These are phyloP conservation scores for Leptographium wingfieldii DNA, from an alignment of 2,329 filamentous ascomycete genomes.

Conservation along the genomic window DNA sequence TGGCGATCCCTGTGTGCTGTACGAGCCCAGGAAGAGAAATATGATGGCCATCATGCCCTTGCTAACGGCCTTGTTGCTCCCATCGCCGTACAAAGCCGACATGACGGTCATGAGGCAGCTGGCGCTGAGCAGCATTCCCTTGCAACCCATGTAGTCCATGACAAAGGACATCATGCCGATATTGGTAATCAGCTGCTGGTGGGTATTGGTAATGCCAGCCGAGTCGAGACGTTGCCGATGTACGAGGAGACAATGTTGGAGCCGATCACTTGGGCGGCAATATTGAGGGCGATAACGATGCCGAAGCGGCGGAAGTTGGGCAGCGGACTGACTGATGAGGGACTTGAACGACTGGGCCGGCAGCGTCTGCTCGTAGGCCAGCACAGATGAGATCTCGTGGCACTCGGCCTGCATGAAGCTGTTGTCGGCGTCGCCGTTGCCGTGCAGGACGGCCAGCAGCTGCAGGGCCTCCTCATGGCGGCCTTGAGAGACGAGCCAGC, in stretches of 20 bases:
- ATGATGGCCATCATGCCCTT: slow-evolving; percentile 1
- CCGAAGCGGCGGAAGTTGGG: neutral
- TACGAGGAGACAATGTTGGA: slow-evolving; percentile 4
- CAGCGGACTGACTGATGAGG: neutral
- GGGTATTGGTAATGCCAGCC: slow-evolving; percentile 1
- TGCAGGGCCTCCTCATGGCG: slow-evolving; percentile 4
- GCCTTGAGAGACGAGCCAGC: slow-evolving; percentile 3
- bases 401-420: slow-evolving; percentile 1
- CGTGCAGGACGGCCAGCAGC: slow-evolving; percentile 2
- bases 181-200: slow-evolving; percentile 1
- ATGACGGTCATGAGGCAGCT: slow-evolving; percentile 43
- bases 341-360: neutral
- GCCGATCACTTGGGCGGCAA: slow-evolving; percentile 1
- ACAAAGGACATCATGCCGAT: slow-evolving; percentile 1
- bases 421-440: neutral
- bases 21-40: slow-evolving; percentile 1
- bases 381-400: slow-evolving; percentile 1
- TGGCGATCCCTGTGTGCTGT: neutral
- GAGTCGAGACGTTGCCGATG: slow-evolving; percentile 1
- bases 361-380: slow-evolving; percentile 1
- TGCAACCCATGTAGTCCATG: slow-evolving; percentile 17
- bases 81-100: slow-evolving; percentile 4
- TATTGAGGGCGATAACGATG: neutral
- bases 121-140: slow-evolving; percentile 52
- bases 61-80: neutral